A percentile compares a stretch with the other conserved stretches of the same genome.
Conservation (phyloP, 345 rosid species). For the Physaria fendleri region DNA sequence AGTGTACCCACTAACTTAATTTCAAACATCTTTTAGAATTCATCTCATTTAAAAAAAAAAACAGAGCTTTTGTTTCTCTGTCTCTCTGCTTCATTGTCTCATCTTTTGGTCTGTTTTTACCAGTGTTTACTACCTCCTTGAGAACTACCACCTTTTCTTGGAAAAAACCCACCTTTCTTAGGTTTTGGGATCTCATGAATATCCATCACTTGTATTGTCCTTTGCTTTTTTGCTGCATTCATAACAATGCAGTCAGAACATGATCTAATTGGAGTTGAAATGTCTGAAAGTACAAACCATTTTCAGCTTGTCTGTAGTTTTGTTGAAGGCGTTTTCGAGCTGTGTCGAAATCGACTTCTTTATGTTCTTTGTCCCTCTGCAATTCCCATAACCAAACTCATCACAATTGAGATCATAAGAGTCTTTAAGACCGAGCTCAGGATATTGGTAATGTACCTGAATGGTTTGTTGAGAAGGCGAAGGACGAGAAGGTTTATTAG, state of each 20-base stretch:
- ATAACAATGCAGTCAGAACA: not conserved
- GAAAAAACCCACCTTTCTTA: conserved; percentile 72
- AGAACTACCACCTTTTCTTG: conserved; percentile 81
- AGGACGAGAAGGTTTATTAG: conserved; percentile 48
- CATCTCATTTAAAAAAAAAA: too few relatives aligned
- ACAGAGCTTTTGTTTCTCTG: conserved; percentile 20
- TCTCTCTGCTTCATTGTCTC: conserved; percentile 12
- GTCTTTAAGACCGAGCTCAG: not conserved
- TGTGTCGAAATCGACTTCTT: conserved; percentile 47
- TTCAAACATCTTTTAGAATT: too few relatives aligned
- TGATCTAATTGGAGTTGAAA: not conserved
- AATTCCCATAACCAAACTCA: conserved; percentile 8
- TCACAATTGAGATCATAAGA: not conserved
- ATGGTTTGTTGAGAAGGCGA: conserved; percentile 46
- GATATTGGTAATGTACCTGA: conserved; percentile 35
- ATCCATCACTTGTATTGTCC: conserved; percentile 99
- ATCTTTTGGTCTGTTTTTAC: conserved; percentile 44
- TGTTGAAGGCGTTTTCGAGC: conserved; percentile 89
- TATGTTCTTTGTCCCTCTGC: conserved; percentile 72
- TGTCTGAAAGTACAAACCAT: conserved; percentile 44
- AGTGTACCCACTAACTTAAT: too few relatives aligned
- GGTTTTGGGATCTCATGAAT: conserved; percentile 95
- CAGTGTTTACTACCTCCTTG: conserved; percentile 93
- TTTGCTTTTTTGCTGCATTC: conserved; percentile 90
- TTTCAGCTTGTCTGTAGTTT: conserved; percentile 82